Percentiles rank a stretch among this genome's conserved stretches.
Conservation (phyloP, 192 early-diverging fungal genomes). For the Rhizophagus prolifer region DNA sequence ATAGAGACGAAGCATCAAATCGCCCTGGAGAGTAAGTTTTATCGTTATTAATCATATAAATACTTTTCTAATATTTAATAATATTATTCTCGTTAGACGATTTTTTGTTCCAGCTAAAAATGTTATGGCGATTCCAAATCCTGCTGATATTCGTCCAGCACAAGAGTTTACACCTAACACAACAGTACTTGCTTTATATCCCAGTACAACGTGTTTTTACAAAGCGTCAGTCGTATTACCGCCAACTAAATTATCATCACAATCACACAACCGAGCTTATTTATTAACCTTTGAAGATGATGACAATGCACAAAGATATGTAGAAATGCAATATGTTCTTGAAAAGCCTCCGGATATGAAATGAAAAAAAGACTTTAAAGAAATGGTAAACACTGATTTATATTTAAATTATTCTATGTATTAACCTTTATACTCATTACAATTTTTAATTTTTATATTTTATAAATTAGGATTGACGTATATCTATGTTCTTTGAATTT, state of each 20-base stretch:
- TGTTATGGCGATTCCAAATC: constrained; percentile 48
- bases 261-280: not conserved
- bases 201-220: constrained; percentile 60
- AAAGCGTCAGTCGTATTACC: constrained; percentile 47
- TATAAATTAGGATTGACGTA: no score
- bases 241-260: constrained; percentile 33
- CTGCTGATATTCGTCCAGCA: constrained; percentile 36
- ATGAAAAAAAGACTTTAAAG: not conserved
- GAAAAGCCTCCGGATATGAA: not conserved
- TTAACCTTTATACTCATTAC: no score
- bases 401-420: no score
- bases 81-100: constrained; percentile 36
- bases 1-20: constrained; percentile 50
- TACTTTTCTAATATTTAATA: not conserved
- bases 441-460: no score
- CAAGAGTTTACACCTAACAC: constrained; percentile 41
- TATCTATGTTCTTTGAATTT: no score
- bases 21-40: constrained; percentile 41
- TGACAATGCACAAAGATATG: constrained; percentile 12
- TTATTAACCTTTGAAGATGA: constrained; percentile 19
- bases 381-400: no score
- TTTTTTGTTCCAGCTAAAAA: constrained; percentile 46
- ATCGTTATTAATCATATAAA: not conserved
- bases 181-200: constrained; percentile 54
- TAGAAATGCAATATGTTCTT: constrained; percentile 2